phyloP scores from a whole-genome alignment of 2,329 filamentous ascomycete genomes.

The Fusarium ambrosium region DNA sequence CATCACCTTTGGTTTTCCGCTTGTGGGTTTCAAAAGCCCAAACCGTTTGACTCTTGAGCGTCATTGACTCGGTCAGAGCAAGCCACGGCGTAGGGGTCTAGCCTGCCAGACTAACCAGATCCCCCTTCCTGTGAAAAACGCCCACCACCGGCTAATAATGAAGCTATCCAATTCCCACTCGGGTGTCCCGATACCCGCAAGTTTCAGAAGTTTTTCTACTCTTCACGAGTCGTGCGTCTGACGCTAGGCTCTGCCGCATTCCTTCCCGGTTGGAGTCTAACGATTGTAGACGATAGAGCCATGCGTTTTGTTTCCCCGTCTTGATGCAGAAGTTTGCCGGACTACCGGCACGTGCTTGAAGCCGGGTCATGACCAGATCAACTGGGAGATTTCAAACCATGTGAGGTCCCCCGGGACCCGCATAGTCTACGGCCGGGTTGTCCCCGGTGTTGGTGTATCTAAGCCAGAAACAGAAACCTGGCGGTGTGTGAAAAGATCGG shows the following conservation, averaged over 20 bases:
- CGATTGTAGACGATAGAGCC: background rate
- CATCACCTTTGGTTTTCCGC: background rate
- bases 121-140: conserved; percentile 4
- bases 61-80: background rate
- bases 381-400: background rate
- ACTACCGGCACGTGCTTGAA: background rate
- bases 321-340: background rate
- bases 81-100: conserved; percentile 1
- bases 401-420: background rate
- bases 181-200: conserved; percentile 19
- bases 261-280: conserved; percentile 2
- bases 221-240: conserved; percentile 20
- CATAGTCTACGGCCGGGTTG: conserved; percentile 3
- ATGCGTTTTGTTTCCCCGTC: background rate
- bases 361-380: background rate
- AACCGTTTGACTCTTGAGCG: background rate
- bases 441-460: background rate
- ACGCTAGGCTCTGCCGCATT: conserved; percentile 27
- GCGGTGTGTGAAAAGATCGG: conserved; percentile 1
- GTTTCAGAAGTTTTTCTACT: conserved; percentile 9
- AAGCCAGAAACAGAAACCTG: background rate
- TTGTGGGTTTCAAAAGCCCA: background rate
- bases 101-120: background rate
- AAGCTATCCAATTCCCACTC: conserved; percentile 12
- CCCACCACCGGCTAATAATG: background rate